These are phyloP conservation scores for Periconia macrospinosa DNA, from an alignment of 2,329 filamentous ascomycete genomes.

Conservation along the genomic window DNA sequence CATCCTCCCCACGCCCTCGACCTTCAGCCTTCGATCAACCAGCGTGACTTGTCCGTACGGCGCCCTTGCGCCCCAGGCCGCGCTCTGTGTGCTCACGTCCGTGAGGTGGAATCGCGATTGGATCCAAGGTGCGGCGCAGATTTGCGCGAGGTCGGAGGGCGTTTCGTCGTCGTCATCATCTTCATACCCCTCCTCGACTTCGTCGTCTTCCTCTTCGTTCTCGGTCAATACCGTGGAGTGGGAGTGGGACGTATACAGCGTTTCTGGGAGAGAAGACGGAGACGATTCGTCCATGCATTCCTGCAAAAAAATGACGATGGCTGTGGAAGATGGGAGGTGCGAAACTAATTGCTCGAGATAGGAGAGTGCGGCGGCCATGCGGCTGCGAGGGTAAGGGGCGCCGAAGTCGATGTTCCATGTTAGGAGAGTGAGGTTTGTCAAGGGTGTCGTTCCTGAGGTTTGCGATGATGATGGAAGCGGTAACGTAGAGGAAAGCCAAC, in stretches of 20 bases:
- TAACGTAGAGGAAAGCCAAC: background rate
- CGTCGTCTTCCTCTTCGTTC: constrained; percentile 24
- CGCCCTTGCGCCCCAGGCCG: constrained; percentile 36
- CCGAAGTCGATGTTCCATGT: constrained; percentile 55
- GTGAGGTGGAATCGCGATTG: constrained; percentile 34
- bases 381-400: constrained; percentile 35
- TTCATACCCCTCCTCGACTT: background rate
- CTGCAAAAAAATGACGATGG: constrained; percentile 53
- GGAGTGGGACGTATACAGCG: too few species aligned
- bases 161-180: too few species aligned
- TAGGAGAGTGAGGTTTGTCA: constrained; percentile 15
- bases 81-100: constrained; percentile 47
- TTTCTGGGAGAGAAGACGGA: background rate
- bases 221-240: too few species aligned
- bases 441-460: background rate
- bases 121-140: too few species aligned
- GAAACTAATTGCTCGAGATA: constrained; percentile 38
- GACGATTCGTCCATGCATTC: constrained; percentile 48
- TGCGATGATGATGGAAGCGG: background rate
- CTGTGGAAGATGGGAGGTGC: constrained; percentile 20
- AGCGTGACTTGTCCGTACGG: constrained; percentile 57
- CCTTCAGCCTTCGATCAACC: constrained; percentile 49
- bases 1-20: constrained; percentile 52
- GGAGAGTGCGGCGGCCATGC: constrained; percentile 45
- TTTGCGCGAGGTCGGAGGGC: too few species aligned